Percentiles rank a stretch among this genome's conserved stretches.
These are phyloP conservation scores for Pythium phragmitis DNA, from an alignment of 352 stramenopile genomes.

Conservation along the genomic window DNA sequence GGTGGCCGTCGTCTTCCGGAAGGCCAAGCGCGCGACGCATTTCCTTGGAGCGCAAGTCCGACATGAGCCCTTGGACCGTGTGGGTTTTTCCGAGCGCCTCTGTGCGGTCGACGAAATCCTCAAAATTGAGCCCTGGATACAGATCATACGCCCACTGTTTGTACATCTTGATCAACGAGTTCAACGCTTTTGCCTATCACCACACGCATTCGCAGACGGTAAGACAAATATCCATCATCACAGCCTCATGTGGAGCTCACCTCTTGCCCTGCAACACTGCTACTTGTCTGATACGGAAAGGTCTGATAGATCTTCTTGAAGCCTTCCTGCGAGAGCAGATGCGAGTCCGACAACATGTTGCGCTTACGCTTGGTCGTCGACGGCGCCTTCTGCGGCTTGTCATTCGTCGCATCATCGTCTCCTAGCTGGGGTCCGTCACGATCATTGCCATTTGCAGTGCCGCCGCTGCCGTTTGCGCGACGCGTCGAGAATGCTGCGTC, in stretches of 20 bases:
- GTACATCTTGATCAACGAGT: constrained; percentile 75
- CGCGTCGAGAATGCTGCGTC: constrained; percentile 28
- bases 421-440: not conserved
- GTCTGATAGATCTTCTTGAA: constrained; percentile 69
- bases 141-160: constrained; percentile 86
- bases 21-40: constrained; percentile 34
- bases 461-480: constrained; percentile 17
- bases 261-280: constrained; percentile 57
- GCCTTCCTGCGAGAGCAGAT: constrained; percentile 60
- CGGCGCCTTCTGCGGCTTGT: constrained; percentile 11
- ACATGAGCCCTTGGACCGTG: constrained; percentile 55
- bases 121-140: constrained; percentile 79
- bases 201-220: not conserved
- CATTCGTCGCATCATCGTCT: constrained; percentile 6
- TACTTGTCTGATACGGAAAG: constrained; percentile 68
- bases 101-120: constrained; percentile 72
- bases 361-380: constrained; percentile 36
- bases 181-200: constrained; percentile 51
- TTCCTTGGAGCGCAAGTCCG: constrained; percentile 57
- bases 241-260: constrained; percentile 21
- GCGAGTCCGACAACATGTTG: constrained; percentile 60
- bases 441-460: constrained; percentile 5
- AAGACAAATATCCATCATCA: not conserved
- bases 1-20: constrained; percentile 19
- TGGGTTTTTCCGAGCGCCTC: constrained; percentile 61